Conservation (phyloP, 2,329 filamentous ascomycete species). For the Colletotrichum shisoi region DNA sequence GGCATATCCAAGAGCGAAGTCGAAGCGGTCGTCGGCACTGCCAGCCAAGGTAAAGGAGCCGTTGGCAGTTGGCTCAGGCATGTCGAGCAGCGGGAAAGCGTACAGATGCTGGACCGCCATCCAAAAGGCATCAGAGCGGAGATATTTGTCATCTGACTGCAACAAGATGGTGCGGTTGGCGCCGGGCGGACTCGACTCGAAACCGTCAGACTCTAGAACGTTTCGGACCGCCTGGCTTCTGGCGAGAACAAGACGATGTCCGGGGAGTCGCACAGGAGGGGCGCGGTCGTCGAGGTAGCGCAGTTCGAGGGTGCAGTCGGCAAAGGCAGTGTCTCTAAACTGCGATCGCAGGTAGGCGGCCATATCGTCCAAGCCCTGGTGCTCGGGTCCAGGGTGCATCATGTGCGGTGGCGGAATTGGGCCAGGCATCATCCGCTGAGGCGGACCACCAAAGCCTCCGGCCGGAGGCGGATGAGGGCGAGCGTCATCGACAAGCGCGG, state of each 20-base stretch:
- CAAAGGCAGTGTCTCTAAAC: slow-evolving; percentile 51
- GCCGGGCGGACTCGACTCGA: slow-evolving; percentile 41
- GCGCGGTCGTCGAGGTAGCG: slow-evolving; percentile 53
- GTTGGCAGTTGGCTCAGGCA: slow-evolving; percentile 47
- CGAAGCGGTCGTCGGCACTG: slow-evolving; percentile 55
- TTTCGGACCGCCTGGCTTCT: slow-evolving; percentile 56
- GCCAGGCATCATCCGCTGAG: slow-evolving; percentile 46
- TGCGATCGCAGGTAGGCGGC: slow-evolving; percentile 52
- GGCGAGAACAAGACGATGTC: slow-evolving; percentile 64
- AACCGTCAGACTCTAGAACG: slow-evolving; percentile 40
- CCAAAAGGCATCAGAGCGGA: slow-evolving; percentile 65
- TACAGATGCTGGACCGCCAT: slow-evolving; percentile 67
- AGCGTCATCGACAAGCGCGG: slow-evolving; percentile 45
- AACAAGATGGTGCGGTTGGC: slow-evolving; percentile 54
- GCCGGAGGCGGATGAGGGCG: slow-evolving; percentile 37
- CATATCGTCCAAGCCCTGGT: slow-evolving; percentile 48
- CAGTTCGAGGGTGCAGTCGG: slow-evolving; percentile 59
- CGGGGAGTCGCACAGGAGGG: slow-evolving; percentile 55
- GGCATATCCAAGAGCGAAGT: slow-evolving; percentile 69
- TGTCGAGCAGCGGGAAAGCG: slow-evolving; percentile 58
- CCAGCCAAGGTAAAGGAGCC: slow-evolving; percentile 50
- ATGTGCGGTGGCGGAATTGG: slow-evolving; percentile 41
- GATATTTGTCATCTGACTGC: slow-evolving; percentile 60
- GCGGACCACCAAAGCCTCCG: slow-evolving; percentile 39
- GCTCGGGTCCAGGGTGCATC: slow-evolving; percentile 39